Conservation (phyloP, 495 filamentous ascomycete genomes). For the Talaromyces stipitatus region DNA sequence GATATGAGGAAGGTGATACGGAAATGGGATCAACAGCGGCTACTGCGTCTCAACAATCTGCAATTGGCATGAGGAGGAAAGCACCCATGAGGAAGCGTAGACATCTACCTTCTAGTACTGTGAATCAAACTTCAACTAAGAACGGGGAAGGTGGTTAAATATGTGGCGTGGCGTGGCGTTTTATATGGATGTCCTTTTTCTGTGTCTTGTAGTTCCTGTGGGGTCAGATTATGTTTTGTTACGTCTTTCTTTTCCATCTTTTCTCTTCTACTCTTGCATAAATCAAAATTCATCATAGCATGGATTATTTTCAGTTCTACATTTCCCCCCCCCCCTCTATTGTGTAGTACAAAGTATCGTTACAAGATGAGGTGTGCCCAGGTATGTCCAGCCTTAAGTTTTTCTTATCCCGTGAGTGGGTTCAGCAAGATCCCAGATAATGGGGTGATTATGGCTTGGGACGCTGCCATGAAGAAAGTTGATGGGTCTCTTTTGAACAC, state of each 20-base stretch:
- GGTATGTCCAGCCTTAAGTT: too few relatives aligned
- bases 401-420: too few relatives aligned
- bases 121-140: slow-evolving; percentile 32
- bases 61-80: slow-evolving; percentile 42
- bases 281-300: neutral
- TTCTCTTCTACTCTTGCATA: slow-evolving; percentile 7
- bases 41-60: slow-evolving; percentile 23
- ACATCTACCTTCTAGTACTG: slow-evolving; percentile 13
- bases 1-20: slow-evolving; percentile 43
- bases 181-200: slow-evolving; percentile 11
- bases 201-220: slow-evolving; percentile 1
- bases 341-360: neutral
- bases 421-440: too few relatives aligned
- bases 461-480: too few relatives aligned
- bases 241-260: slow-evolving; percentile 4
- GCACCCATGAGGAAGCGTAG: slow-evolving; percentile 43
- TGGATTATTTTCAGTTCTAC: neutral
- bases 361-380: neutral
- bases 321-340: neutral
- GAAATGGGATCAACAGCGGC: slow-evolving; percentile 21
- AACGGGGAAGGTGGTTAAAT: slow-evolving; percentile 22
- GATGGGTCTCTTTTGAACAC: too few relatives aligned
- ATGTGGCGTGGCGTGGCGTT: slow-evolving; percentile 4
- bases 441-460: too few relatives aligned
- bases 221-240: slow-evolving; percentile 3